A percentile compares a stretch with the other conserved stretches of the same genome.
Conservation (phyloP, 1,284 basidiomycete genomes). For the Volvariella volvacea region DNA sequence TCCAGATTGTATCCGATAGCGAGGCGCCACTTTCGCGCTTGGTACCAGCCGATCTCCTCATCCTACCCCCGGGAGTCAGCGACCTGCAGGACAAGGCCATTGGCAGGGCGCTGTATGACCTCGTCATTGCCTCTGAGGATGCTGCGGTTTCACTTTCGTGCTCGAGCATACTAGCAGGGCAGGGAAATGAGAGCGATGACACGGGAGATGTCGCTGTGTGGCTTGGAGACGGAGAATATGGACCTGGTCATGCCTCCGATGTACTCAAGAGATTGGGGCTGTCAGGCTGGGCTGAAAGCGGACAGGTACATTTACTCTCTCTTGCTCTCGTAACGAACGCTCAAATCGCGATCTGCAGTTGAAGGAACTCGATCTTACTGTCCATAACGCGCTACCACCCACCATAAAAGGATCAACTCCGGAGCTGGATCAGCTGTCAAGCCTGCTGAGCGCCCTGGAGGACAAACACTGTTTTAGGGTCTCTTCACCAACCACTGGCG, state of each 20-base stretch:
- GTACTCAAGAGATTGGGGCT: slow-evolving; percentile 24
- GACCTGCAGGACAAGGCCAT: slow-evolving; percentile 7
- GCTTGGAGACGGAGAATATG: slow-evolving; percentile 35
- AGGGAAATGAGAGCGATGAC: slow-evolving; percentile 48
- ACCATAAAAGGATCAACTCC: slow-evolving; percentile 8
- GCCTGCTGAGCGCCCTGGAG: slow-evolving; percentile 15
- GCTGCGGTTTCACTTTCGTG: slow-evolving; percentile 32
- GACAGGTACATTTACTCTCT: slow-evolving; percentile 8
- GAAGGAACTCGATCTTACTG: neutral
- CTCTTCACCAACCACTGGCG: slow-evolving; percentile 10
- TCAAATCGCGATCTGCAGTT: neutral
- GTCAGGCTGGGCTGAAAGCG: slow-evolving; percentile 12
- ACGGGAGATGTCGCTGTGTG: slow-evolving; percentile 45
- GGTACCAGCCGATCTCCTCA: slow-evolving; percentile 12
- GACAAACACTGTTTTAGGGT: slow-evolving; percentile 24
- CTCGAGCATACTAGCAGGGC: slow-evolving; percentile 47
- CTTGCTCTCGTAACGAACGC: slow-evolving; percentile 1
- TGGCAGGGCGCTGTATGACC: slow-evolving; percentile 15
- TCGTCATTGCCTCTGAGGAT: slow-evolving; percentile 31
- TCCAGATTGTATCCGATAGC: slow-evolving; percentile 8
- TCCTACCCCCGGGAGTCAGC: slow-evolving; percentile 10
- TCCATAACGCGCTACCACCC: slow-evolving; percentile 3
- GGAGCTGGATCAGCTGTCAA: slow-evolving; percentile 9
- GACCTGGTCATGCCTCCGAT: slow-evolving; percentile 19
- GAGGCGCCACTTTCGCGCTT: slow-evolving; percentile 7